A percentile compares a stretch with the other conserved stretches of the same genome.
Conservation (phyloP, 495 filamentous ascomycete species). For the Penicillium ochrochloron region DNA sequence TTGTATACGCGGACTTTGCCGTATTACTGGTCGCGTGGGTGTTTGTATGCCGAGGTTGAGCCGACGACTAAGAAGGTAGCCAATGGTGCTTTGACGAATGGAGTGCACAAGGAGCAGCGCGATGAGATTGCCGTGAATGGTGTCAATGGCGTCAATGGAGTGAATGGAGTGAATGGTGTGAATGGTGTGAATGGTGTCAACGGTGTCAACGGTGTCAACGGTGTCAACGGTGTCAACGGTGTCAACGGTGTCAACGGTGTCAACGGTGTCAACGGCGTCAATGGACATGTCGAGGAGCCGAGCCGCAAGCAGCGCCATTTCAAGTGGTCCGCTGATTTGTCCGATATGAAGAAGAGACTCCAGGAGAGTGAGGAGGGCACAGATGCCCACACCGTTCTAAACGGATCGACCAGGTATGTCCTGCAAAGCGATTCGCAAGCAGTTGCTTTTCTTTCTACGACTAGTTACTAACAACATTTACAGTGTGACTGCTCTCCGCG, state of each 20-base stretch:
- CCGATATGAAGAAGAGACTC: conserved; percentile 53
- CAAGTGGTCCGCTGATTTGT: conserved; percentile 49
- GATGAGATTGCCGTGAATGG: conserved; percentile 69
- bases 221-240: conserved; percentile 39
- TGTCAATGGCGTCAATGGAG: conserved; percentile 38
- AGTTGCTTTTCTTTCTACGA: not conserved
- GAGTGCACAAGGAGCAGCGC: conserved; percentile 17
- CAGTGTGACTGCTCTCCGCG: conserved; percentile 87
- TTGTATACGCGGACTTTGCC: conserved; percentile 79
- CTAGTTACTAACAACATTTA: conserved; percentile 12
- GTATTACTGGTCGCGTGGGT: conserved; percentile 83
- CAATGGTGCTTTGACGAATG: conserved; percentile 23
- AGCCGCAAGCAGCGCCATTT: conserved; percentile 40
- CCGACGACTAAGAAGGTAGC: conserved; percentile 16
- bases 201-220: conserved; percentile 62
- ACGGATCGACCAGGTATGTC: conserved; percentile 60
- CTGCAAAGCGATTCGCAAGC: not conserved
- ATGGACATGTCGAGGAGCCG: conserved; percentile 25
- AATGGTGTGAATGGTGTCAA: conserved; percentile 23
- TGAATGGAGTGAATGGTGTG: conserved; percentile 45
- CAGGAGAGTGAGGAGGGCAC: conserved; percentile 69
- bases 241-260: conserved; percentile 58
- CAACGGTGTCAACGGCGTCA: conserved; percentile 40
- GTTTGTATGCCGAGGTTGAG: conserved; percentile 72
- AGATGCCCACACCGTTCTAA: conserved; percentile 90